Evolutionary conservation across 1,284 basidiomycete species (phyloP), one percentile per base, ranked within the genome.

Genomic region (Laetiporus sulphureus): DNA sequence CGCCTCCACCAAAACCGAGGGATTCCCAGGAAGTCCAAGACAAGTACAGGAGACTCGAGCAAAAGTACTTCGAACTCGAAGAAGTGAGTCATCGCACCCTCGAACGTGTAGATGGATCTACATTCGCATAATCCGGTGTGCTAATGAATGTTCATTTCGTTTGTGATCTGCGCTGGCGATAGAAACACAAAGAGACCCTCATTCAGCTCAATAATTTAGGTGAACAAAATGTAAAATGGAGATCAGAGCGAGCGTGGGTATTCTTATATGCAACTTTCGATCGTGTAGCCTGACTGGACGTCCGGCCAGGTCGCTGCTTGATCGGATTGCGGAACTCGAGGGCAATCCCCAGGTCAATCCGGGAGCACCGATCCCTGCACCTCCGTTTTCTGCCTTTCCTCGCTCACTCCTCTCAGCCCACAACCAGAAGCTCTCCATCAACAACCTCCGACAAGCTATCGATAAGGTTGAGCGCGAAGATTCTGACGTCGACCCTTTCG

Each of bases 21-120:
- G 66, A 72, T 44, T 55, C 50, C 40, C 63, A 64, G 37, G 77
- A 77, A 38, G 58, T 71, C 42, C 54, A 56, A 32, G 78, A 80
- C 62, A 82, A 79, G 58, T 79, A 81, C 59, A 72, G 67, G 51
- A 72, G 68, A 44, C 64, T 81, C 38, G 83, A 83, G 54, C 63
- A 75, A 38, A 73, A 73, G 30, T 79, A 73, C 56, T 72, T 73
- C 49, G 77, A 83, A 45, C 69, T 83, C 34, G 81, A 83, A 54
- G 75, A 83, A 69, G 81, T 83, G 25, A 50, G 71, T 65, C 36
- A 40, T 20, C 11, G 15, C 18, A 4, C 16, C 11, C 6, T 30
- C 32, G 29, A 13, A 8, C 8, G 25, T 27, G 8, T 27, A 13
- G 8, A 32, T 39, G 13, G 7, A 39, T 32, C 27, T 15, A 21